Percentiles rank a stretch among this genome's conserved stretches.
phyloP scores from a whole-genome alignment of 352 stramenopile species.

The Phytophthora lateralis region DNA sequence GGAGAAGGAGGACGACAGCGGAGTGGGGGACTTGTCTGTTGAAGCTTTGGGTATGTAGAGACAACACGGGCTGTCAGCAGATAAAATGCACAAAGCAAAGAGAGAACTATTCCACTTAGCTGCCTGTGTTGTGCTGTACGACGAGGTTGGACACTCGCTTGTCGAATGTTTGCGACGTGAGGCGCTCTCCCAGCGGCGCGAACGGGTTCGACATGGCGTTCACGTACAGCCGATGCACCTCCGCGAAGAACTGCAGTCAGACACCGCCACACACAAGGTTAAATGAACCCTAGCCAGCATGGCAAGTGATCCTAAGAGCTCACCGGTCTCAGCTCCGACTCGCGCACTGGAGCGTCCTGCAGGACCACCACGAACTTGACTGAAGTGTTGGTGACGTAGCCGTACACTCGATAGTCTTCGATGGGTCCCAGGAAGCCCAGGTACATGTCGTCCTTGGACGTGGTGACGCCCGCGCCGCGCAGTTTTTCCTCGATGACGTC shows the following conservation, averaged over 20 bases:
- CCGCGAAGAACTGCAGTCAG: constrained; percentile 68
- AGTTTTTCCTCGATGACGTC: constrained; percentile 88
- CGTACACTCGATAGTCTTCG: constrained; percentile 88
- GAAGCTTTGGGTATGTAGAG: constrained; percentile 67
- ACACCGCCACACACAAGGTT: constrained; percentile 5
- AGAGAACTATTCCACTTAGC: constrained; percentile 24
- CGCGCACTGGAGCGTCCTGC: constrained; percentile 73
- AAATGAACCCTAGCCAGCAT: not conserved
- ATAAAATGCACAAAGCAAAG: constrained; percentile 18
- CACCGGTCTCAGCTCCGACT: constrained; percentile 81
- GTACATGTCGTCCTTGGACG: constrained; percentile 86
- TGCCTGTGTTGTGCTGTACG: constrained; percentile 65
- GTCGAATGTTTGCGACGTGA: constrained; percentile 81
- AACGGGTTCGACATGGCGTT: constrained; percentile 90
- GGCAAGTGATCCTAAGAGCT: not conserved
- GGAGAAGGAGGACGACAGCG: constrained; percentile 46
- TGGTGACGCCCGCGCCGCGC: constrained; percentile 47
- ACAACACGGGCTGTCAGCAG: not conserved
- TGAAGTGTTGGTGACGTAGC: constrained; percentile 87
- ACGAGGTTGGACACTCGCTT: constrained; percentile 81
- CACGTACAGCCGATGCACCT: constrained; percentile 88
- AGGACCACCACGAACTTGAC: constrained; percentile 85
- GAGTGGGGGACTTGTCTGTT: constrained; percentile 69
- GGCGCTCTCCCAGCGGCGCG: constrained; percentile 77
- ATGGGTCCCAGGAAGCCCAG: constrained; percentile 84